Conservation (phyloP, 2,329 filamentous ascomycete species). For the Diaporthe sp. region DNA sequence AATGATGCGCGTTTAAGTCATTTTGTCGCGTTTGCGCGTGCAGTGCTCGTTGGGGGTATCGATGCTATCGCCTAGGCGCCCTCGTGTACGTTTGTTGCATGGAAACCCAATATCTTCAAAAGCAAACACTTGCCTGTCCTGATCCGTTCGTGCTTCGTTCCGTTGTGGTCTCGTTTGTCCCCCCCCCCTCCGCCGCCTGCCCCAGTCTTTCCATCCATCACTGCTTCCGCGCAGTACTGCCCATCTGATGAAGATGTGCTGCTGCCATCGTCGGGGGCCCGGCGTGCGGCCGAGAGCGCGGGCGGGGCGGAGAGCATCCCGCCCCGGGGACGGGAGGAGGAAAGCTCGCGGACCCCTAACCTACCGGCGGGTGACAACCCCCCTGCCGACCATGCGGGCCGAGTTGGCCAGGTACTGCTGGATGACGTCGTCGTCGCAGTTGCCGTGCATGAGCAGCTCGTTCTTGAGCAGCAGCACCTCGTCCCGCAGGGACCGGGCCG, state of each 20-base stretch:
- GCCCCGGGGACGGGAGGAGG: too few species aligned
- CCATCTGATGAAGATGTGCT: not conserved
- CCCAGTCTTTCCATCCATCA: not conserved
- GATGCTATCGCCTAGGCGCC: constrained; percentile 21
- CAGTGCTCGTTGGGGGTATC: constrained; percentile 6
- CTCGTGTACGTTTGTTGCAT: constrained; percentile 23
- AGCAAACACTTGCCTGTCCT: not conserved
- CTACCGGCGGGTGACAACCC: too few species aligned
- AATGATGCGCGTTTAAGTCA: not conserved
- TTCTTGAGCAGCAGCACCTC: constrained; percentile 49
- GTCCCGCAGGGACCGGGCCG: constrained; percentile 44
- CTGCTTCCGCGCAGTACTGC: not conserved
- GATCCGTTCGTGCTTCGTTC: not conserved
- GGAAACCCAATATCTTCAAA: not conserved
- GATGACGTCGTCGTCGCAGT: constrained; percentile 48
- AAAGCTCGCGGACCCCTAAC: too few species aligned
- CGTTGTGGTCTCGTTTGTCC: not conserved
- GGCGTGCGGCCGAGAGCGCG: too few species aligned
- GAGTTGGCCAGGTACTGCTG: constrained; percentile 47
- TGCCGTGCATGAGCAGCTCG: constrained; percentile 48
- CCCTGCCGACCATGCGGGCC: constrained; percentile 39
- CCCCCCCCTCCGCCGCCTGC: not conserved
- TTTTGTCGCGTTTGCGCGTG: not conserved
- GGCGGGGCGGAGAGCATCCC: not conserved
- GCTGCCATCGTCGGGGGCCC: too few species aligned